These are phyloP conservation scores for Solanum peruvianum DNA, from an alignment of 257 asterid species.

Conservation along the genomic window DNA sequence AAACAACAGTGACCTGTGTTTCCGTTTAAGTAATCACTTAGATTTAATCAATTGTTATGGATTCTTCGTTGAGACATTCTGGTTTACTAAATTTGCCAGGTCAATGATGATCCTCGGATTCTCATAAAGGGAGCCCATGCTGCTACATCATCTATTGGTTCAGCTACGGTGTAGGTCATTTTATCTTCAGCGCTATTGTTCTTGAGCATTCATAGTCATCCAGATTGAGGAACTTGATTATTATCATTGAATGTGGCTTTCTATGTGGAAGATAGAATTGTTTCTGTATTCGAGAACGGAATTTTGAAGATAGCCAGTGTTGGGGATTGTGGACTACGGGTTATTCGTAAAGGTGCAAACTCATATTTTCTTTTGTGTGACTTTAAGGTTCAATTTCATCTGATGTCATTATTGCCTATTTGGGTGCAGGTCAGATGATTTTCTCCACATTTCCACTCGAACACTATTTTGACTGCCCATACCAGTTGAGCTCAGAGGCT, in stretches of 20 bases:
- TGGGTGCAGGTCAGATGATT: constrained; percentile 43
- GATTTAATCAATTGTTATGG: neutral
- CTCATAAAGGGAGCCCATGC: constrained; percentile 80
- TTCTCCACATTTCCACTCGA: constrained; percentile 79
- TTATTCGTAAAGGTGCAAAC: constrained; percentile 55
- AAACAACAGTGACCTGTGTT: neutral
- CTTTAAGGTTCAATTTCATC: neutral
- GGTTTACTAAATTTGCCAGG: constrained; percentile 25
- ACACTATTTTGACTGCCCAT: constrained; percentile 89
- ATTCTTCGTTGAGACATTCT: neutral
- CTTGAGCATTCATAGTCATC: neutral
- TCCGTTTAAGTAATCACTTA: neutral
- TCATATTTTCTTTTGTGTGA: neutral
- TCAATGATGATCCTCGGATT: constrained; percentile 51
- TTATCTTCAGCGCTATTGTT: neutral
- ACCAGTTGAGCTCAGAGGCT: constrained; percentile 82
- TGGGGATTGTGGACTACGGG: constrained; percentile 79
- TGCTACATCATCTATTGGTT: constrained; percentile 66
- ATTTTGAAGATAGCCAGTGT: constrained; percentile 61
- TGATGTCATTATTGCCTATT: neutral
- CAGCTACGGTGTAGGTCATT: constrained; percentile 68
- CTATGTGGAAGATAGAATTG: constrained; percentile 32
- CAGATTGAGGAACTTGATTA: neutral
- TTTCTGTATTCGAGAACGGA: constrained; percentile 80
- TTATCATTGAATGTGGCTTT: neutral